Evolutionary conservation across 73 alveolate species (phyloP).

Genomic region (Vitrella brassicaformis): DNA sequence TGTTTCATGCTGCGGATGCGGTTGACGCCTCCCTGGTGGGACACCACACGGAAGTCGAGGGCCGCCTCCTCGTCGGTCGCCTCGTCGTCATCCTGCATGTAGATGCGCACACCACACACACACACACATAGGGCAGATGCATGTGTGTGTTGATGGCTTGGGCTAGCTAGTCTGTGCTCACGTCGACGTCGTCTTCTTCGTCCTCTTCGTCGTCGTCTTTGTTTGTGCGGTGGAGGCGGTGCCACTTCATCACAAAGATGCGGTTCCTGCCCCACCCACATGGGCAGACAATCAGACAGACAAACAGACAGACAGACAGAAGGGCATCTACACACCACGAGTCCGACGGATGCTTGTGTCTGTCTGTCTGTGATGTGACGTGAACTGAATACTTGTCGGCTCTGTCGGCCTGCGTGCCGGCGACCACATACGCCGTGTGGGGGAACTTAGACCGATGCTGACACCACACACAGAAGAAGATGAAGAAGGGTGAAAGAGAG

Average conservation of each 20-base stretch:
- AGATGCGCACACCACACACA: slow-evolving; percentile 3
- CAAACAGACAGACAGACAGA: not conserved
- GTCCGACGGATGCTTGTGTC: too few species aligned
- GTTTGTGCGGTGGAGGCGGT: slow-evolving; percentile 39
- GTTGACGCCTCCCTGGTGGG: slow-evolving; percentile 64
- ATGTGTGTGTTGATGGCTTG: too few species aligned
- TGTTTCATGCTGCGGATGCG: slow-evolving; percentile 67
- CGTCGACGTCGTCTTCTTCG: slow-evolving; percentile 31
- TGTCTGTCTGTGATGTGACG: too few species aligned
- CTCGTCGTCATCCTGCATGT: slow-evolving; percentile 49
- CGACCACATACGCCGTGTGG: slow-evolving; percentile 56
- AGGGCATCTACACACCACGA: too few species aligned
- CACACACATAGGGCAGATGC: too few species aligned
- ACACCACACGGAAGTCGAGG: slow-evolving; percentile 52
- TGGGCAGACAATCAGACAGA: not conserved
- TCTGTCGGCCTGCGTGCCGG: slow-evolving; percentile 59
- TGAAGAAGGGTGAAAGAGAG: too few species aligned
- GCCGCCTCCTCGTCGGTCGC: slow-evolving; percentile 60
- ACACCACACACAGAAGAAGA: too few species aligned
- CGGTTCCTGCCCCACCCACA: slow-evolving; percentile 51
- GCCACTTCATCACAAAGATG: slow-evolving; percentile 76
- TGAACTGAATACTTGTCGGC: not conserved
- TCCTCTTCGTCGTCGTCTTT: slow-evolving; percentile 55
- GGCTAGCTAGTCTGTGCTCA: slow-evolving; percentile 46
- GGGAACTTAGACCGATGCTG: slow-evolving; percentile 38